Evolutionary conservation across 306 rosid genomes (phyloP).

Genomic region (Abrus precatorius): DNA sequence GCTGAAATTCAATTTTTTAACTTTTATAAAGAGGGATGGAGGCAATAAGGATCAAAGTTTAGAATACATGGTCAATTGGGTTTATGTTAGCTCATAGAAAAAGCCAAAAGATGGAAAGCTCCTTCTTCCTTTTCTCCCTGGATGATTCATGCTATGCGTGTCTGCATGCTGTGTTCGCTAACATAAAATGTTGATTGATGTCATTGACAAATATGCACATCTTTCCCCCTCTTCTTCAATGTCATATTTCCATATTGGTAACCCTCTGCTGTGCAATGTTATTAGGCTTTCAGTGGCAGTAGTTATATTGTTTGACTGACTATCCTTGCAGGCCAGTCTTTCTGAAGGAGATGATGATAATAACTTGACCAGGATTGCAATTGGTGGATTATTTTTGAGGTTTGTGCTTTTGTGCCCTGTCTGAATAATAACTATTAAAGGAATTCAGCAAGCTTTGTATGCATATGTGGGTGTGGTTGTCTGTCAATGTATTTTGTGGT

Average conservation of each 20-base stretch:
- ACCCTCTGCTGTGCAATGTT: constrained; percentile 27
- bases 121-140: constrained; percentile 1
- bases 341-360: constrained; percentile 83
- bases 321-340: constrained; percentile 80
- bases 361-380: constrained; percentile 81
- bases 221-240: constrained; percentile 4
- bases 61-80: too few relatives aligned
- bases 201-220: neutral
- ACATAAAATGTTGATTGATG: constrained; percentile 1
- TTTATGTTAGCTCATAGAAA: neutral
- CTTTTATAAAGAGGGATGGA: neutral
- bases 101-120: constrained; percentile 11
- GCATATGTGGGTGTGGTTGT: constrained; percentile 1
- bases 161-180: neutral
- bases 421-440: constrained; percentile 35
- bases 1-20: neutral
- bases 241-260: constrained; percentile 32
- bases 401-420: constrained; percentile 50
- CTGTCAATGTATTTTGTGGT: constrained; percentile 34
- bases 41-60: constrained; percentile 5
- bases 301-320: constrained; percentile 43
- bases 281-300: constrained; percentile 35
- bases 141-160: constrained; percentile 27
- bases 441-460: constrained; percentile 18
- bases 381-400: constrained; percentile 93